phyloP scores from a whole-genome alignment of 352 stramenopile species.

The Globisporangium perplexum region DNA sequence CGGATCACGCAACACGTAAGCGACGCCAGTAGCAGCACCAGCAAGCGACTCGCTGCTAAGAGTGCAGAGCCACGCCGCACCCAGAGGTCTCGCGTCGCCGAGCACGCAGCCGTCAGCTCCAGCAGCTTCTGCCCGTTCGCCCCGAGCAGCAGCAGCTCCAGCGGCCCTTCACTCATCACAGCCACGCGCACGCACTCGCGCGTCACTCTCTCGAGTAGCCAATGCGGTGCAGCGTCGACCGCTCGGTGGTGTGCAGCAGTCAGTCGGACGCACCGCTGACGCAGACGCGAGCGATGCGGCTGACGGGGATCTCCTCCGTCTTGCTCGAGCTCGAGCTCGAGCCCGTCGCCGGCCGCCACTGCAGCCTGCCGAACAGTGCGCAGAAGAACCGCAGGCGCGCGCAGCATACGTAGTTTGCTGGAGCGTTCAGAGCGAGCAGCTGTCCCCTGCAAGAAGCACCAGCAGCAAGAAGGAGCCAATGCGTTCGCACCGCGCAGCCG shows the following conservation, averaged over 20 bases:
- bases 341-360: conserved; percentile 39
- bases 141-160: conserved; percentile 45
- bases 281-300: conserved; percentile 49
- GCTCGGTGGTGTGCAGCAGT: too few species aligned
- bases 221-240: background rate
- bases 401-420: too few species aligned
- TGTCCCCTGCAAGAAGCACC: background rate
- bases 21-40: background rate
- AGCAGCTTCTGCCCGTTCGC: conserved; percentile 58
- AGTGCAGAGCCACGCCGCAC: too few species aligned
- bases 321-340: conserved; percentile 29
- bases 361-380: conserved; percentile 16
- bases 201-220: background rate
- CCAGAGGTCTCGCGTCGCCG: conserved; percentile 50
- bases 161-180: conserved; percentile 15
- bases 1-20: background rate
- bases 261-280: conserved; percentile 25
- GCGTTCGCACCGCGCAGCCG: conserved; percentile 28
- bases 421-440: background rate
- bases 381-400: background rate
- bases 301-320: conserved; percentile 44
- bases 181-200: background rate
- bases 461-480: background rate
- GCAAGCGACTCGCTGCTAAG: too few species aligned
- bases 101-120: conserved; percentile 40